Percentiles rank a stretch among this genome's conserved stretches.
Conservation (phyloP, 768 basidiomycete genomes). For the Lentinula aciculospora region DNA sequence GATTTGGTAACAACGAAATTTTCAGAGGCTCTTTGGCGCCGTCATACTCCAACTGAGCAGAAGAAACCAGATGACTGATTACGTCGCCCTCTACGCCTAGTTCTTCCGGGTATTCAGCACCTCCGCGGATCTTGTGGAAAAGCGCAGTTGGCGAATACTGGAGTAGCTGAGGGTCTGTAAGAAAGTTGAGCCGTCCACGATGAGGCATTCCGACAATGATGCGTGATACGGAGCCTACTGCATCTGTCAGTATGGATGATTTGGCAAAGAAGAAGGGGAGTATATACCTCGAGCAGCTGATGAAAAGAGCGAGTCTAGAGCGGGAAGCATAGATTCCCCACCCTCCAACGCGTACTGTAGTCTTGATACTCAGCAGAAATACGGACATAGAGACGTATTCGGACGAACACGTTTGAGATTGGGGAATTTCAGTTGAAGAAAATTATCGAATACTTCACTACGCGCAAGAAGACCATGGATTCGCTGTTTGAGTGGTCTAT, state of each 20-base stretch:
- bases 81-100: conserved; percentile 77
- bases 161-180: conserved; percentile 61
- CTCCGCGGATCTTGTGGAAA: conserved; percentile 86
- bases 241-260: not conserved
- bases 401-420: conserved; percentile 67
- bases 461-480: conserved; percentile 65
- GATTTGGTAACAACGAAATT: conserved; percentile 75
- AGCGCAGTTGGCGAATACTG: conserved; percentile 60
- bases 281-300: conserved; percentile 52
- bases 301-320: conserved; percentile 71
- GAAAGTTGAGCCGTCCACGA: conserved; percentile 79
- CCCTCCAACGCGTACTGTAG: conserved; percentile 76
- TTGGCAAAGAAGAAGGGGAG: not conserved
- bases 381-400: not conserved
- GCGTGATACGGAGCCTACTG: conserved; percentile 55
- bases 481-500: conserved; percentile 39
- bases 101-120: conserved; percentile 61
- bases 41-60: conserved; percentile 55
- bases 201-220: conserved; percentile 85
- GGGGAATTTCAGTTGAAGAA: conserved; percentile 84
- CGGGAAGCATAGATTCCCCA: conserved; percentile 91
- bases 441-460: conserved; percentile 81
- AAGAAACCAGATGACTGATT: conserved; percentile 77
- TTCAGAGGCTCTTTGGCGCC: conserved; percentile 48
- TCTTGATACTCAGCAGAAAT: not conserved